Evolutionary conservation across 345 rosid genomes (phyloP).

Genomic region (Rhizophora apiculata): DNA sequence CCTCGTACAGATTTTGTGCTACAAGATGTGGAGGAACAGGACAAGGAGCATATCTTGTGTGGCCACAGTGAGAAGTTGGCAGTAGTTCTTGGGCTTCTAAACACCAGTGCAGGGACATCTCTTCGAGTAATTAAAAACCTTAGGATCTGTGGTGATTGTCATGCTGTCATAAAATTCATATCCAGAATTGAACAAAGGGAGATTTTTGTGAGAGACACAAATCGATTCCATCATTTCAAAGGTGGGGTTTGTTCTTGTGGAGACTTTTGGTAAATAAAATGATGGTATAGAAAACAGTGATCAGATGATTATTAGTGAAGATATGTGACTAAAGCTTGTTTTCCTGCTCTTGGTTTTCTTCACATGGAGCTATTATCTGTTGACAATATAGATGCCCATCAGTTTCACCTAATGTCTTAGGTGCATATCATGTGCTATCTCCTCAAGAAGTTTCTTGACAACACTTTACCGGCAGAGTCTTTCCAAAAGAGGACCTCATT

Average conservation of each 20-base stretch:
- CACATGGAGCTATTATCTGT: too few relatives aligned
- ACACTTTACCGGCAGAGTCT: too few relatives aligned
- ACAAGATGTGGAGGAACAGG: slow-evolving; percentile 63
- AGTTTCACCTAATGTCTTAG: too few relatives aligned
- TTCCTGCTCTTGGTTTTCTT: too few relatives aligned
- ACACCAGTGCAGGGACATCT: slow-evolving; percentile 46
- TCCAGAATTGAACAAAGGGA: slow-evolving; percentile 51
- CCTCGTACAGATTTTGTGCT: slow-evolving; percentile 49
- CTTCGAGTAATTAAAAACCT: slow-evolving; percentile 61
- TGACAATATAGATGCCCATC: too few relatives aligned
- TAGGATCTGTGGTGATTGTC: slow-evolving; percentile 73
- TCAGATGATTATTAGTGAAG: too few relatives aligned
- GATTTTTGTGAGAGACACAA: slow-evolving; percentile 62
- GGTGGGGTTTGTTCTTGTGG: slow-evolving; percentile 71
- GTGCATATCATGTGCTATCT: too few relatives aligned
- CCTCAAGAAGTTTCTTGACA: too few relatives aligned
- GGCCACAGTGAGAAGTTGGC: slow-evolving; percentile 79
- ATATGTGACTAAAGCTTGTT: too few relatives aligned
- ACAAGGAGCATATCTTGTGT: slow-evolving; percentile 61
- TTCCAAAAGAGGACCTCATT: too few relatives aligned
- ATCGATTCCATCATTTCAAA: slow-evolving; percentile 65
- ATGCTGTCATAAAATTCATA: slow-evolving; percentile 68
- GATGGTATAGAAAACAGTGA: too few relatives aligned
- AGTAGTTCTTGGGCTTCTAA: slow-evolving; percentile 58
- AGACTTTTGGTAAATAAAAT: slow-evolving; percentile 56